Base-by-base conservation (phyloP, 805 yeast genomes). In the Candida manassasensis region DNA sequence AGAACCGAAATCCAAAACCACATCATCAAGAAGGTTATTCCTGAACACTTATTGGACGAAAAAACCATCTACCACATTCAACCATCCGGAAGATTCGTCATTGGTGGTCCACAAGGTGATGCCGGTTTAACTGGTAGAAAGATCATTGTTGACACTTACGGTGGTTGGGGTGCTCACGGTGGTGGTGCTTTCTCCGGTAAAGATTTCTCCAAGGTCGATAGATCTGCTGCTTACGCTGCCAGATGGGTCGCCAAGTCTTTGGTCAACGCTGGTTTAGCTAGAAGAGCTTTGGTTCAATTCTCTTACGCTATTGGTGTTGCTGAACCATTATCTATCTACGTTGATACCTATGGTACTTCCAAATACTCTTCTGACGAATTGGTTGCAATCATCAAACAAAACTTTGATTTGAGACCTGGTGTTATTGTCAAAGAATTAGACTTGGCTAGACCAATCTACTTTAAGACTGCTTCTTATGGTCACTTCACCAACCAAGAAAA, bases 121-220 rank as follows among this genome's bases (percentile, higher is more conserved):
- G 98, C 98, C 50, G 98, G 98, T 77, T 75, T 93, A 63, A 93
- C 98, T 52, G 98, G 98, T 69, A 87, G 98, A 77, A 93, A 93
- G 78, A 93, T 93, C 69, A 93, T 93, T 59, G 98, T 93, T 63
- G 98, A 93, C 71, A 95, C 98, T 49, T 93, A 93, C 75, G 98
- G 98, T 76, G 98, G 98, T 60, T 94, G 98, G 94, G 97, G 98
- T 72, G 97, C 98, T 60, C 98, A 93, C 78, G 98, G 98, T 73
- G 98, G 98, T 78, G 98, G 98, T 78, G 98, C 98, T 48, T 93
- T 93, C 88, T 84, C 96, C 48, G 98, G 98, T 71, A 93, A 93
- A 79, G 98, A 93, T 72, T 93, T 86, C 85, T 87, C 97, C 67
- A 93, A 93, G 79, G 98, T 93, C 60, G 98, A 93, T 71, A 86